Evolutionary conservation across 305 asterid genomes (phyloP), one percentile per base, ranked within the genome.

Genomic region (Fraxinus platypoda): DNA sequence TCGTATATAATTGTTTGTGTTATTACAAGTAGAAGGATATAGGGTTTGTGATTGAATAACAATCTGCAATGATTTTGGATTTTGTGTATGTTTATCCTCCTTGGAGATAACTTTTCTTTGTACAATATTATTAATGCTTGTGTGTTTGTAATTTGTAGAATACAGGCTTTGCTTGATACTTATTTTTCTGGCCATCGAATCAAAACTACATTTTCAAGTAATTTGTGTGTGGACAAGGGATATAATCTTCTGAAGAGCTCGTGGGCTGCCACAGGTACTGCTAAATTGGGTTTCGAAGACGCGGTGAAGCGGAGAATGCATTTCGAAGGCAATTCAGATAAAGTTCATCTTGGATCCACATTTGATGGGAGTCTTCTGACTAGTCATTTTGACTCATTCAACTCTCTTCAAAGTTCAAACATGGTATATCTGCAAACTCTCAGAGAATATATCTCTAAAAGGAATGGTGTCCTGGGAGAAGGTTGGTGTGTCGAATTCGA

Each of bases 401-500:
- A 83, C 76, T 73, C 54, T 83, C 43, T 83, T 81, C 85, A 76
- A 82, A 84, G 84, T 83, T 88, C 92, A 59, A 86, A 86, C 79
- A 84, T 84, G 84, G 49, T 93, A 85, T 97, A 93, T 80, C 90
- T 97, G 57, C 91, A 93, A 84, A 84, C 82, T 62, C 97, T 97
- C 80, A 87, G 85, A 84, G 97, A 94, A 35, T 90, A 90, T 84
- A 88, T 97, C 59, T 81, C 91, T 80, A 91, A 92, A 89, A 91
- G 90, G 82, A 86, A 92, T 35, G 98, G 98, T 76, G 78, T 84
- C 34, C 76, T 95, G 80, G 92, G 90, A 79, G 97, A 89, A 83
- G 97, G 97, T 84, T 97, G 99, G 99, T 86, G 23, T 49, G 98
- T 95, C 75, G 97, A 92, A 81, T 93, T 97, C 75, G 91, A 87